These are phyloP conservation scores for Closterium sp. DNA, from an alignment of 139 green algal species.

Conservation along the genomic window DNA sequence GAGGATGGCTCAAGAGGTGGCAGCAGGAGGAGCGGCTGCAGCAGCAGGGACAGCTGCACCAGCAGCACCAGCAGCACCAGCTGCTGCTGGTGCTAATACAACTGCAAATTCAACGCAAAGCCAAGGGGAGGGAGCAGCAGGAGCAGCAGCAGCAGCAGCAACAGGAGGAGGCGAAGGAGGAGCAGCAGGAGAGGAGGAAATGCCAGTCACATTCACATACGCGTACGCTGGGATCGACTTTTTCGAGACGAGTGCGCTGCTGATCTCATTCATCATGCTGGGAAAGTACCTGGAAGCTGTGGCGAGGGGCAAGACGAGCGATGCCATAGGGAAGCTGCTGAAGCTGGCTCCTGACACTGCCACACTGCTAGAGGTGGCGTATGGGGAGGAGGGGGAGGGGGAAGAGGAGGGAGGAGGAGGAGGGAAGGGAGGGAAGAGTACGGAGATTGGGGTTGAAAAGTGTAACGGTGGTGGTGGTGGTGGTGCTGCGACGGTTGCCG, in stretches of 20 bases:
- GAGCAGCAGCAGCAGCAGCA: no score
- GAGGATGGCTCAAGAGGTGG: not conserved
- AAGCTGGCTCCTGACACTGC: slow-evolving; percentile 74
- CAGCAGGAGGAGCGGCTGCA: not conserved
- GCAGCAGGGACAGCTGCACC: not conserved
- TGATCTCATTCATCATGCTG: slow-evolving; percentile 95
- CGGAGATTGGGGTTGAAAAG: not conserved
- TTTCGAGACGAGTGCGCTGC: slow-evolving; percentile 94
- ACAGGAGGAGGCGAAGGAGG: no score
- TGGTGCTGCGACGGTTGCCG: not conserved
- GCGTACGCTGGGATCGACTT: slow-evolving; percentile 68
- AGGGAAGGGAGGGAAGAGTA: no score
- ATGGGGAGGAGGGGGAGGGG: not conserved
- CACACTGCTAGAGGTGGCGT: slow-evolving; percentile 72
- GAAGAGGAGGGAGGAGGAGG: not conserved
- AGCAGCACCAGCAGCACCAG: not conserved
- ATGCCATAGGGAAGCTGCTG: slow-evolving; percentile 79
- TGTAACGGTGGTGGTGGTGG: not conserved
- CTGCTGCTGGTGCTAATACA: no score
- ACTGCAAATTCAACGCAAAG: no score
- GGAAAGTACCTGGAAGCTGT: slow-evolving; percentile 82
- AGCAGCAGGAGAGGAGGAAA: not conserved
- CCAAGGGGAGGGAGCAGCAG: not conserved
- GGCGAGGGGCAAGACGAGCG: slow-evolving; percentile 74
- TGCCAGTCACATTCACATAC: not conserved